Conservation (phyloP, 441 rosid species). For the Corymbia citriodora region DNA sequence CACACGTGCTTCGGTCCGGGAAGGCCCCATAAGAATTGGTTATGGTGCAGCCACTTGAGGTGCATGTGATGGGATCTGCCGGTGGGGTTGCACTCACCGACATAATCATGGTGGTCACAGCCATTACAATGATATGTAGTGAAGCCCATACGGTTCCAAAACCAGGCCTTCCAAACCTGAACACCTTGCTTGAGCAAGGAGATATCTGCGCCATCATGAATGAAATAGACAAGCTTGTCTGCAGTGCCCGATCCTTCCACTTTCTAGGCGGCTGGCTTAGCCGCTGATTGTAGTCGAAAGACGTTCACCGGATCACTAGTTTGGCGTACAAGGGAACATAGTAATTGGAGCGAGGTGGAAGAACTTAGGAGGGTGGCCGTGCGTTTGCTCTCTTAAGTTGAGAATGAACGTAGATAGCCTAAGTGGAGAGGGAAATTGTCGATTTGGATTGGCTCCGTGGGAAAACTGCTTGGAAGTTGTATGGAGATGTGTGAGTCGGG, state of each 20-base stretch:
- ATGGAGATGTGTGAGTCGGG: not conserved
- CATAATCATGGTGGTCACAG: not conserved
- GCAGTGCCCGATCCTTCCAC: not conserved
- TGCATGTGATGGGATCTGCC: slow-evolving; percentile 55
- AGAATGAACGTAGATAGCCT: not conserved
- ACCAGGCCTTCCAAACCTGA: not conserved
- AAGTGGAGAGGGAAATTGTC: not conserved
- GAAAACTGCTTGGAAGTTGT: not conserved
- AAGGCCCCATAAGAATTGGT: slow-evolving; percentile 59
- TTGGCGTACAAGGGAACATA: not conserved
- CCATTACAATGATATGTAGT: not conserved
- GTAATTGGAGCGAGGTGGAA: not conserved
- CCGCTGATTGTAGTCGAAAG: not conserved
- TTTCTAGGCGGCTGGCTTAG: not conserved
- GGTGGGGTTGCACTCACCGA: slow-evolving; percentile 28
- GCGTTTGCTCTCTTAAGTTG: not conserved
- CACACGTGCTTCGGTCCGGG: slow-evolving; percentile 56
- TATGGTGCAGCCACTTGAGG: slow-evolving; percentile 44
- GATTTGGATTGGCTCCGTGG: not conserved
- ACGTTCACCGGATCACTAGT: not conserved
- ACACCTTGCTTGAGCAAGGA: not conserved
- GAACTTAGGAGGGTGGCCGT: not conserved
- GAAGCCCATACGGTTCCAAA: not conserved
- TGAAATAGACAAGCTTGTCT: not conserved
- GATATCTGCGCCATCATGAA: not conserved